Evolutionary conservation across 2,329 filamentous ascomycete genomes (phyloP), one percentile per base, ranked within the genome.

Genomic region (Clathrospora elynae): DNA sequence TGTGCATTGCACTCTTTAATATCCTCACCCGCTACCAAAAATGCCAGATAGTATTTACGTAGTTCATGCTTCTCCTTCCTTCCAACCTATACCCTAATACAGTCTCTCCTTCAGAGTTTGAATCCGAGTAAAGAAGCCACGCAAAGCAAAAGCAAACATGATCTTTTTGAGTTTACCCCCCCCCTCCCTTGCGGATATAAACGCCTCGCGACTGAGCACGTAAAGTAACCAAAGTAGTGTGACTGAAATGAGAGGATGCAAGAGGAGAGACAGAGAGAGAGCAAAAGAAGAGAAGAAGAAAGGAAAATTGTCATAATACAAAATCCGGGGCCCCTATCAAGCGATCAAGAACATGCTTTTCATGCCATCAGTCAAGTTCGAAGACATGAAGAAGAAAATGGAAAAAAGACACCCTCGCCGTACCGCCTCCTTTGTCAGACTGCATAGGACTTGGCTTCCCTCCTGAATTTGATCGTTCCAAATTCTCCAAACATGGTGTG

Each of bases 241-340:
- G 41, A 57, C 48, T 38, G 49, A 52, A 64, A 57, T 60, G 62
- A 62, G 57, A 59, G 62, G 55, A 64, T 60, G 61, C 61, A 64
- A 59, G 53, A 55, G 60, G 49, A 57, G 55, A 59, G 42, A 45
- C 38, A 52, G 35, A 47, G 43, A 50, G 46, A 49, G 49, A 35
- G 28, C 18, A 50, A 41, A 50, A 48, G 42, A 46, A 51, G 50
- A 54, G 41, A 32, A 44, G 53, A 51, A 47, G 50, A 56, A 57
- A 59, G 47, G 44, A 59, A n/a, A 46, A 55, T 46, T 53, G 52
- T 64, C 62, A 64, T 66, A 63, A 62, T 66, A 66, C 62, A 66
- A 61, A 55, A 48, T 46, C 43, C 52, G 50, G 54, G 59, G 46
- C 55, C 39, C 19, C 28, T 55, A 51, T 41, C 44, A 59, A 51